These are phyloP conservation scores for Clonostachys rhizophaga DNA, from an alignment of 2,329 filamentous ascomycete genomes.

Conservation along the genomic window DNA sequence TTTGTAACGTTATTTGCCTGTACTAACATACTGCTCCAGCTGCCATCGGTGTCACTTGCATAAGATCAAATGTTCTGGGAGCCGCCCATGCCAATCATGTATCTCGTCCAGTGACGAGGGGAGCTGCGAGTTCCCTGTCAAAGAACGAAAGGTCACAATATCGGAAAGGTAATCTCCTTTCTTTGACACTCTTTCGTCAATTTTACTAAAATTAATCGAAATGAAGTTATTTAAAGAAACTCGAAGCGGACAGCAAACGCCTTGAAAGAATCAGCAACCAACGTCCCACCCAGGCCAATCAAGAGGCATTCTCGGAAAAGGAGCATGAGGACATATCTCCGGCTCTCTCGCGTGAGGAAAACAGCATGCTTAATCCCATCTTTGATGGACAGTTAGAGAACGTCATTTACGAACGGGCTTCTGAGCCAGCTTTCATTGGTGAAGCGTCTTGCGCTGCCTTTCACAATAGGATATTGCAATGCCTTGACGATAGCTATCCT, in stretches of 20 bases:
- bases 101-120: constrained; percentile 23
- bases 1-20: background rate
- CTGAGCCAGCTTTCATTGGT: constrained; percentile 18
- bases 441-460: constrained; percentile 21
- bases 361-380: constrained; percentile 16
- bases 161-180: constrained; percentile 6
- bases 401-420: constrained; percentile 5
- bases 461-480: constrained; percentile 17
- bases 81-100: constrained; percentile 33
- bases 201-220: too few species aligned
- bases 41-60: constrained; percentile 37
- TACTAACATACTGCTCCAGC: constrained; percentile 3
- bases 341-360: constrained; percentile 13
- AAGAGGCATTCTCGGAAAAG: too few species aligned
- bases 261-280: constrained; percentile 3
- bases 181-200: background rate
- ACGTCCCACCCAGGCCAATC: constrained; percentile 2
- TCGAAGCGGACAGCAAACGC: constrained; percentile 9
- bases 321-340: constrained; percentile 3
- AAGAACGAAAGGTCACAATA: constrained; percentile 33
- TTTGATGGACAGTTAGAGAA: constrained; percentile 14
- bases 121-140: constrained; percentile 30
- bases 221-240: constrained; percentile 7
- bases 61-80: constrained; percentile 40
- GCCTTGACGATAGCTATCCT: constrained; percentile 15